Evolutionary conservation across 306 rosid species (phyloP).

Genomic region (Prunus campanulata): DNA sequence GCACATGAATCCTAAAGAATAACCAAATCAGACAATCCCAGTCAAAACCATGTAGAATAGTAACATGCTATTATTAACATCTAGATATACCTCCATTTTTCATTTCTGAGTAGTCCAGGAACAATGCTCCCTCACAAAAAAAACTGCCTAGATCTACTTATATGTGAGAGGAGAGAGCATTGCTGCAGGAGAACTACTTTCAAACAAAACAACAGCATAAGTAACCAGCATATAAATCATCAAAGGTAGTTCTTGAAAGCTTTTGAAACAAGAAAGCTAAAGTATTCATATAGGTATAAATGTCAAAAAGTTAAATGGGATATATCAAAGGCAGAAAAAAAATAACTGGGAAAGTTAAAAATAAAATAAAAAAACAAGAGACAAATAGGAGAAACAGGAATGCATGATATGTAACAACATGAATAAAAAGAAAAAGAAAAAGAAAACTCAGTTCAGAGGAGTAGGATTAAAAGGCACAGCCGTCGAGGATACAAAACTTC

Average conservation of each 20-base stretch:
- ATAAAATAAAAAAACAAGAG: not conserved
- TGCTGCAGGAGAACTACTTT: not conserved
- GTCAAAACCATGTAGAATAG: no score
- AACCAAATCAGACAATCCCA: not conserved
- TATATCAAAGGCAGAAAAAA: not conserved
- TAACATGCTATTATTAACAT: no score
- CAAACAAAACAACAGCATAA: not conserved
- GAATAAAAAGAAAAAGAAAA: not conserved
- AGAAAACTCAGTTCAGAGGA: not conserved
- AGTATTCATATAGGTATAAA: not conserved
- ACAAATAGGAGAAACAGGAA: not conserved
- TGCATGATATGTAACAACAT: not conserved
- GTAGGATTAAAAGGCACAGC: conserved; percentile 26
- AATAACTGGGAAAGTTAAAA: not conserved
- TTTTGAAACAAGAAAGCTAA: conserved; percentile 3
- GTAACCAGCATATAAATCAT: not conserved
- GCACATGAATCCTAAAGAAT: not conserved
- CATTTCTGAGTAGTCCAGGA: no score
- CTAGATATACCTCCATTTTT: no score
- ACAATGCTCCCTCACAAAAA: no score
- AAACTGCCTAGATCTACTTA: not conserved
- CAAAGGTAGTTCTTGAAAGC: not conserved
- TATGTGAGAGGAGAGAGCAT: not conserved
- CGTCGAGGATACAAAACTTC: conserved; percentile 26
- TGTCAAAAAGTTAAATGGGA: not conserved